Evolutionary conservation across 2,329 filamentous ascomycete genomes (phyloP), one percentile per base, ranked within the genome.

Genomic region (Penicillium fuscoglaucum): DNA sequence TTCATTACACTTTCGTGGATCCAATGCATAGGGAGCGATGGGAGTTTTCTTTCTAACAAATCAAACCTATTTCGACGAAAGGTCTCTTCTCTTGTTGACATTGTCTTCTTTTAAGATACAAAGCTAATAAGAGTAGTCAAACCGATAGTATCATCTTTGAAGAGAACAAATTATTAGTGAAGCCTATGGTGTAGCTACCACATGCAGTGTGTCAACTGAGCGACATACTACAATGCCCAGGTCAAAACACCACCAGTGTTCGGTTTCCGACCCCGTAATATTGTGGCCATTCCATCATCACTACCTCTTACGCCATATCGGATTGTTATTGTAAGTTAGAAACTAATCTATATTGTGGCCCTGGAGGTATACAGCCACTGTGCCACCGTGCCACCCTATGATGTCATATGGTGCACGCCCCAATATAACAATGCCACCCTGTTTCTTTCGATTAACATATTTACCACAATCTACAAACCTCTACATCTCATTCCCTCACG

Each of bases 331-430:
- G 17, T n/a, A 35, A 15, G 33, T 37, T n/a, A 44, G 21, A 44
- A 40, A 21, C 48, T 12, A 51, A 39, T 40, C 10, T 51, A 44
- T 24, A 45, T 33, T 47, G 29, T 24, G 19, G 40, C n/a, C 44
- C 6, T 45, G 17, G 26, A 3, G 24, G 24, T 19, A 31, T 17
- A 35, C 29, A 47, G 44, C 44, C 51, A 44, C 33, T 2, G 40
- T 45, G 45, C 39, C 53, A 55, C 53, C 31, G 12, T 21, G 17
- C 12, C 53, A 51, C 47, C 33, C 26, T 40, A 57, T 57, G 55
- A 57, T 46, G 43, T 57, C 55, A 57, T 57, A 53, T 24, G 24
- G 28, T 13, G 26, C 37, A 41, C 29, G 21, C 51, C 12, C 43
- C 35, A 33, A 52, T 54, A 57, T 57, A 57, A 53, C 28, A 52